Base-by-base conservation (phyloP, 2,329 filamentous ascomycete species). In the Xylaria arbuscula region DNA sequence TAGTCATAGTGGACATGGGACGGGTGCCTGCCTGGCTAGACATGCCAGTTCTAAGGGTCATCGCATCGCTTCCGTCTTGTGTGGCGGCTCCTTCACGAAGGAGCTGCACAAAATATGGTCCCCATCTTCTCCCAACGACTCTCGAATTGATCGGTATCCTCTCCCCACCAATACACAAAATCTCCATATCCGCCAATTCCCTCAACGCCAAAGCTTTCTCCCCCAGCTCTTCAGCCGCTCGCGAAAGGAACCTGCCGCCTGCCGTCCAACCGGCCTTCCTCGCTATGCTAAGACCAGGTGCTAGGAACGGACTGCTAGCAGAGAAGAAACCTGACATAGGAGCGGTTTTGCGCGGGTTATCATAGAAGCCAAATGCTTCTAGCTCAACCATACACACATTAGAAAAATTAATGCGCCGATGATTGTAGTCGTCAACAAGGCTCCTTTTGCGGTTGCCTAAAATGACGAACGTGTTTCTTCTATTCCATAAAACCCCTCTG, bases 341-440 rank as follows among this genome's bases (percentile, higher is more conserved):
- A 4, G 88, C 84, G 0, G 86, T 89, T 78, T 91, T 92, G 71
- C 94, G 89, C 11, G 96, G 94, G 78, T 98, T 99, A 78, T 98
- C 95, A 79, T 98, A 98, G 51, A 99, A 90, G 1, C 96, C 96
- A 82, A 98, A 99, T 0, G 96, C 94, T 78, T 99, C 96, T 11
- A 99, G 85, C 80, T 99, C 96, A 9, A 99, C 95, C 86, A 98
- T 92, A 79, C 96, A 98, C 34, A 98, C 90, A 77, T 99, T 97
- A 10, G 92, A 93, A 78, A 98, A 99, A 80, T 99, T 99, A 81
- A 99, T 97, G 32, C 96, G 91, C 11, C 96, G 92, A 77, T 98
- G 96, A 78, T 98, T 98, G 81, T 99, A 99, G 80, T 99, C 96
- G 74, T 99, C 95, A 0, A 98, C 95, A 38, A 99, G 85, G 73